Evolutionary conservation across 352 stramenopile species (phyloP).

Genomic region (Globisporangium cederbergense): DNA sequence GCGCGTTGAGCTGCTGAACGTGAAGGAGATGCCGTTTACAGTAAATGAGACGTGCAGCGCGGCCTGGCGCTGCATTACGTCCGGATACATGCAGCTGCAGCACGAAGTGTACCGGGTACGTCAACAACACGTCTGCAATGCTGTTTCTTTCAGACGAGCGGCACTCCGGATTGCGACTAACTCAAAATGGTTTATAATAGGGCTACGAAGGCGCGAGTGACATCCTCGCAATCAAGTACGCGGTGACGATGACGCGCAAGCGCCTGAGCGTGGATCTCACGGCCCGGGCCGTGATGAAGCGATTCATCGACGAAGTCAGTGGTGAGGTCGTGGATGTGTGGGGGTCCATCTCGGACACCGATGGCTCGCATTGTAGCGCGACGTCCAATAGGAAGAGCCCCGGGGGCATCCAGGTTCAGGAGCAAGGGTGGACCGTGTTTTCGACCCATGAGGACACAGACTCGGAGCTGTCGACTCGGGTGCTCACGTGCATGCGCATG

Average conservation of each 20-base stretch:
- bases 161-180: too few species aligned
- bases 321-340: constrained; percentile 25
- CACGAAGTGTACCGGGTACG: constrained; percentile 27
- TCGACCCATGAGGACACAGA: not conserved
- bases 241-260: constrained; percentile 22
- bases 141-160: too few species aligned
- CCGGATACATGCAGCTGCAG: constrained; percentile 30
- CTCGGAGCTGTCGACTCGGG: constrained; percentile 6
- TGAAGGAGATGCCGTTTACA: constrained; percentile 20
- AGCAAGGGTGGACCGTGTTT: constrained; percentile 10
- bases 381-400: not conserved
- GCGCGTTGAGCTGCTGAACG: constrained; percentile 24
- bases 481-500: constrained; percentile 32
- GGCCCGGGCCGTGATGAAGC: constrained; percentile 27
- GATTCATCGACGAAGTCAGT: constrained; percentile 19
- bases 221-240: constrained; percentile 27
- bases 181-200: not conserved
- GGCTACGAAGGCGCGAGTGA: constrained; percentile 14
- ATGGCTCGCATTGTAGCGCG: not conserved
- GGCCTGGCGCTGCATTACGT: constrained; percentile 28
- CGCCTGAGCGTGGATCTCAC: constrained; percentile 24
- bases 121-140: not conserved
- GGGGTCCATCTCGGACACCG: constrained; percentile 19
- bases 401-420: constrained; percentile 3
- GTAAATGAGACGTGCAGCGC: constrained; percentile 17